Evolutionary conservation across 23 red algal genomes (phyloP).

Genomic region (Gracilaria domingensis): DNA sequence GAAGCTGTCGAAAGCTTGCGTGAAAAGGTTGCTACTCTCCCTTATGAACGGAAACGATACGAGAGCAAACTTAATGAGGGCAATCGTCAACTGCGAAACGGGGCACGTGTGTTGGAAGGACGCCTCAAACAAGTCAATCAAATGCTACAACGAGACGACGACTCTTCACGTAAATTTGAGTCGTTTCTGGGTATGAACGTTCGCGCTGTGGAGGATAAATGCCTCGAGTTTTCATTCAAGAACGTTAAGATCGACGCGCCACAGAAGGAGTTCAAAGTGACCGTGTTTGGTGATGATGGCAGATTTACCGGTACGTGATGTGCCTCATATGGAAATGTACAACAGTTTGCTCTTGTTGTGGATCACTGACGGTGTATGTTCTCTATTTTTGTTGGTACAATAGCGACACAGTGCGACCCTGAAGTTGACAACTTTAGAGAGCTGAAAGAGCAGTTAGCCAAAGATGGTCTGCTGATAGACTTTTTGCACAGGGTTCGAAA

Average conservation of each 20-base stretch:
- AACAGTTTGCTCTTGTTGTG: background rate
- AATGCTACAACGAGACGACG: background rate
- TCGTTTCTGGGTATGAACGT: constrained; percentile 1
- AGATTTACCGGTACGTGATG: constrained; percentile 15
- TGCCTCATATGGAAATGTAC: background rate
- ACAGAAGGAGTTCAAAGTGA: constrained; percentile 1
- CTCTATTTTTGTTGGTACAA: background rate
- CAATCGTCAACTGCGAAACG: background rate
- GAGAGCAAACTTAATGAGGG: constrained; percentile 2
- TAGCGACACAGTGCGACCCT: constrained; percentile 35
- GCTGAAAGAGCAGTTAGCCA: constrained; percentile 22
- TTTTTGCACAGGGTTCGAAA: constrained; percentile 35
- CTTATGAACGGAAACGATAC: constrained; percentile 4
- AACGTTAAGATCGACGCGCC: background rate
- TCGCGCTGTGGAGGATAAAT: constrained; percentile 13
- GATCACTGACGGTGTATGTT: background rate
- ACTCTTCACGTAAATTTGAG: constrained; percentile 2
- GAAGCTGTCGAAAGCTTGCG: constrained; percentile 1
- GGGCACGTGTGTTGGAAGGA: background rate
- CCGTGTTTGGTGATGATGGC: background rate
- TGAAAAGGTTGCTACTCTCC: background rate
- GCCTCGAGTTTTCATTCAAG: constrained; percentile 1
- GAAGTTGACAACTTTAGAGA: constrained; percentile 25
- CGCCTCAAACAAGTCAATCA: constrained; percentile 9
- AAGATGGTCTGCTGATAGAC: constrained; percentile 28